Evolutionary conservation across 371 early-diverging fungal species (phyloP), one percentile per base, ranked within the genome.

Genomic region (Lichtheimia hyalospora): DNA sequence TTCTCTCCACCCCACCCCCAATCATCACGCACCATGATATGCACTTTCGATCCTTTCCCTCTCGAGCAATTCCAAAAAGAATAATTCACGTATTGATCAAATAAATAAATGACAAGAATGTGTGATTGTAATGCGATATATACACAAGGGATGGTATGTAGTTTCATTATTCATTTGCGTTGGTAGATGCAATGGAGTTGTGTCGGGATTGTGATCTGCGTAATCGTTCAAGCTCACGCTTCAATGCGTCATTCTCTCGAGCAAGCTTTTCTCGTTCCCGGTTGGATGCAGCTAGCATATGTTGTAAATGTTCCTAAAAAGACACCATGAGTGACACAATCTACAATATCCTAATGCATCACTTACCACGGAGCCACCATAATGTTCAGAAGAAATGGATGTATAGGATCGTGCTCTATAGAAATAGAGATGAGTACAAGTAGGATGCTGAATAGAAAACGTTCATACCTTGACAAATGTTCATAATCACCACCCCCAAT

Each of bases 261-360:
- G 70, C 66, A 28, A 87, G 66, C 50, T 69, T 73, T 24, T 74
- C 79, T 42, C 83, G 83, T 49, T 87, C 85, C 3, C 75, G 68
- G 14, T 70, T 50, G 16, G 78, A 62, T 2, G 58, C 25, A 25
- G 78, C 74, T 14, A 83, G 66, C 34, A 77, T 69, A 18, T 73
- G 76, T 39, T 84, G 77, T 34, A 82, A 55, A 50, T 67, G 66
- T 34, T 73, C 67, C 52, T 51, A 51, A 16, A 43, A 23, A 3
- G 10, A 44, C 13, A n/a, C n/a, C n/a, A 20, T 21, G 23, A 12
- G 16, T 13, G n/a, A 52, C 49, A 20, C 23, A 2, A 43, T 16
- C 6, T 14, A 10, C 20, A 14, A 27, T 16, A 23, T 20, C 16
- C 25, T 25, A 21, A 12, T 44, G 12, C 14, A 20, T 1, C 20